Conservation (phyloP, 176 grass and related monocot species). For the Raddia distichophylla region DNA sequence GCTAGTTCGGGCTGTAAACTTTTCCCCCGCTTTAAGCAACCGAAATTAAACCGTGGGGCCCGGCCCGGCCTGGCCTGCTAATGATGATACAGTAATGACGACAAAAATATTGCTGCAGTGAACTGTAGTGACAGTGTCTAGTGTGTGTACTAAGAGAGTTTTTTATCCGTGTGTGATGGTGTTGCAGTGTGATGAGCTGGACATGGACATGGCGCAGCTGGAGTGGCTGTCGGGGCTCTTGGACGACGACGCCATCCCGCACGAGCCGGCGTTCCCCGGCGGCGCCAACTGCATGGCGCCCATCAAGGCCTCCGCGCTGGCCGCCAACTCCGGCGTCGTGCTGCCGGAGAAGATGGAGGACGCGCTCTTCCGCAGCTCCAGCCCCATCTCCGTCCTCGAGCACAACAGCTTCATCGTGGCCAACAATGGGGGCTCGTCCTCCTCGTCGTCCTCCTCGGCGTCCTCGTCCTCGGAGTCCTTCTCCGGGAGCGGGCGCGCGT, state of each 20-base stretch:
- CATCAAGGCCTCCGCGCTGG: slow-evolving; percentile 39
- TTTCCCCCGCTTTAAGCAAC: slow-evolving; percentile 45
- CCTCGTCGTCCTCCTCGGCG: slow-evolving; percentile 67
- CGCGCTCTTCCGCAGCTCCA: slow-evolving; percentile 71
- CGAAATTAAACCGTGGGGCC: slow-evolving; percentile 29
- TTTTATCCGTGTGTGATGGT: slow-evolving; percentile 19
- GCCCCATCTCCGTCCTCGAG: slow-evolving; percentile 87
- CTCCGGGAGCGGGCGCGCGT: slow-evolving; percentile 45
- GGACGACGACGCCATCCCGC: slow-evolving; percentile 73
- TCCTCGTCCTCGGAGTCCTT: slow-evolving; percentile 65
- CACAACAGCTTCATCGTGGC: slow-evolving; percentile 45
- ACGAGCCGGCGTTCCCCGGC: slow-evolving; percentile 43
- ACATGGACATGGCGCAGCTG: slow-evolving; percentile 89
- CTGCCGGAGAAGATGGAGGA: slow-evolving; percentile 49
- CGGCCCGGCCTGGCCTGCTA: no score
- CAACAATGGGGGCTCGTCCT: slow-evolving; percentile 40
- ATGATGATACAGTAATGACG: slow-evolving; percentile 10
- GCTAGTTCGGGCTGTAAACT: neutral
- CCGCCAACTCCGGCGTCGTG: slow-evolving; percentile 41
- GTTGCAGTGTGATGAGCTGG: slow-evolving; percentile 80
- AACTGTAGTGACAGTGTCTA: neutral
- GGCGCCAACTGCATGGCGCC: slow-evolving; percentile 5
- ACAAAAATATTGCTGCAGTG: neutral
- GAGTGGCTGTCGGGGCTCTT: slow-evolving; percentile 85
- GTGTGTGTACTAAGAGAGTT: neutral